Percentiles rank a stretch among this genome's conserved stretches.
These are phyloP conservation scores for Suillus occidentalis DNA, from an alignment of 768 basidiomycete genomes.

Conservation along the genomic window DNA sequence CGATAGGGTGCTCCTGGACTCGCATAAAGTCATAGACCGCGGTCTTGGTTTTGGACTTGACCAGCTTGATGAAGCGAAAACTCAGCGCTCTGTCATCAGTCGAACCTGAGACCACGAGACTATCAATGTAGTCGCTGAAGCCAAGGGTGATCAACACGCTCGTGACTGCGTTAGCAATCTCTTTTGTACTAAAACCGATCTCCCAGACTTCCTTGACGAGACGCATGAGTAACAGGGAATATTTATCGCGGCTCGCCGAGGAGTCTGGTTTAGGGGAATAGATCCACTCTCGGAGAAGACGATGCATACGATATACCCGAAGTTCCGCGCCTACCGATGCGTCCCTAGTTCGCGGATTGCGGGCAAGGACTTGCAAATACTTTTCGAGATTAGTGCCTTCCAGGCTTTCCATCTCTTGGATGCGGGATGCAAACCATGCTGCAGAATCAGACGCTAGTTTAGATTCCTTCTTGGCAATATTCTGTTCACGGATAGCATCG, in stretches of 20 bases:
- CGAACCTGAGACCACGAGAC: slow-evolving; percentile 17
- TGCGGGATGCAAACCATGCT: slow-evolving; percentile 54
- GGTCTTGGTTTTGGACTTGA: slow-evolving; percentile 43
- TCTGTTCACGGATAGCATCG: slow-evolving; percentile 45
- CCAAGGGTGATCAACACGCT: slow-evolving; percentile 47
- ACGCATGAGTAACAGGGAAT: slow-evolving; percentile 47
- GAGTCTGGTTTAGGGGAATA: slow-evolving; percentile 41
- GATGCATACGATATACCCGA: slow-evolving; percentile 51
- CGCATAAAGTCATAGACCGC: slow-evolving; percentile 51
- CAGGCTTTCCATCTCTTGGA: slow-evolving; percentile 39
- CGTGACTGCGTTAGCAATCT: slow-evolving; percentile 37
- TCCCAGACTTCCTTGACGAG: slow-evolving; percentile 47
- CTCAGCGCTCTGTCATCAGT: slow-evolving; percentile 32
- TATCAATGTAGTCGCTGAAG: slow-evolving; percentile 39
- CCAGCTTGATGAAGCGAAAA: slow-evolving; percentile 59
- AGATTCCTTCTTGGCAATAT: slow-evolving; percentile 44
- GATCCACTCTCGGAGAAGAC: slow-evolving; percentile 54
- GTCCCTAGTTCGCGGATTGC: slow-evolving; percentile 45
- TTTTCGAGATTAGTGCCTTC: slow-evolving; percentile 30
- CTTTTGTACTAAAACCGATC: slow-evolving; percentile 27
- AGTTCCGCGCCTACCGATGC: slow-evolving; percentile 51
- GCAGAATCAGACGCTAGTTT: slow-evolving; percentile 39
- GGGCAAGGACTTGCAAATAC: slow-evolving; percentile 38
- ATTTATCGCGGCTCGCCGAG: slow-evolving; percentile 42
- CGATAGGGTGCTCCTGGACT: slow-evolving; percentile 54